These are phyloP conservation scores for Lecanoromycetidae sp. DNA, from an alignment of 2,329 filamentous ascomycete species.

Conservation along the genomic window DNA sequence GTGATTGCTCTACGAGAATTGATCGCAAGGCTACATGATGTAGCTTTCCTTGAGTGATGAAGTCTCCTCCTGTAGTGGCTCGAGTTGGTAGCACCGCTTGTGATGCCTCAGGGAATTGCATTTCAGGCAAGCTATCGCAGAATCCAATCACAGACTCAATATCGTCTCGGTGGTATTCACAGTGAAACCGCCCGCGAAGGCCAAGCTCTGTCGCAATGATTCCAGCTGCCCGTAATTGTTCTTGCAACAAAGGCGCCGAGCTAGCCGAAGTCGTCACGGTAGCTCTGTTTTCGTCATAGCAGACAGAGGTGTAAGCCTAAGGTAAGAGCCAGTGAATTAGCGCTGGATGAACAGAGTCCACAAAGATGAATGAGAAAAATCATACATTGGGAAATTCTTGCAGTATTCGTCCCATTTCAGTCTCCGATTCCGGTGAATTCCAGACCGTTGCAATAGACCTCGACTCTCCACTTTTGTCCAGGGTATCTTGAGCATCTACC, in stretches of 20 bases:
- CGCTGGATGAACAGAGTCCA: not conserved
- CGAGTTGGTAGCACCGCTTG: slow-evolving; percentile 20
- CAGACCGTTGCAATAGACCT: slow-evolving; percentile 22
- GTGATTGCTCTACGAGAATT: slow-evolving; percentile 4
- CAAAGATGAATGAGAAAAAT: not conserved
- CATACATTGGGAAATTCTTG: slow-evolving; percentile 3
- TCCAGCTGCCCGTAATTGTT: slow-evolving; percentile 19
- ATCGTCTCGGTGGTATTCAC: not conserved
- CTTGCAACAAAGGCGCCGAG: slow-evolving; percentile 10
- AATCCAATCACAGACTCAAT: not conserved
- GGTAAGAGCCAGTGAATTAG: not conserved
- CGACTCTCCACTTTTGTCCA: slow-evolving; percentile 17
- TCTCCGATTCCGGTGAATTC: not conserved
- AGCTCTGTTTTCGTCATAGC: slow-evolving; percentile 25
- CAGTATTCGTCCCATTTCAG: not conserved
- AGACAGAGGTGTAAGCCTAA: slow-evolving; percentile 27
- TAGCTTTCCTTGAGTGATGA: slow-evolving; percentile 19
- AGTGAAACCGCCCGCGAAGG: slow-evolving; percentile 19
- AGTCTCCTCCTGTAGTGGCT: slow-evolving; percentile 14
- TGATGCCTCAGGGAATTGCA: slow-evolving; percentile 21
- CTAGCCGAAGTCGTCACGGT: slow-evolving; percentile 23
- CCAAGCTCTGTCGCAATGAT: slow-evolving; percentile 21
- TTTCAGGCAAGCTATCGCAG: not conserved
- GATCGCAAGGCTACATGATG: slow-evolving; percentile 15
- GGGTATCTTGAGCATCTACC: slow-evolving; percentile 27